These are phyloP conservation scores for Scytalidium lignicola DNA, from an alignment of 2,329 filamentous ascomycete species.

Conservation along the genomic window DNA sequence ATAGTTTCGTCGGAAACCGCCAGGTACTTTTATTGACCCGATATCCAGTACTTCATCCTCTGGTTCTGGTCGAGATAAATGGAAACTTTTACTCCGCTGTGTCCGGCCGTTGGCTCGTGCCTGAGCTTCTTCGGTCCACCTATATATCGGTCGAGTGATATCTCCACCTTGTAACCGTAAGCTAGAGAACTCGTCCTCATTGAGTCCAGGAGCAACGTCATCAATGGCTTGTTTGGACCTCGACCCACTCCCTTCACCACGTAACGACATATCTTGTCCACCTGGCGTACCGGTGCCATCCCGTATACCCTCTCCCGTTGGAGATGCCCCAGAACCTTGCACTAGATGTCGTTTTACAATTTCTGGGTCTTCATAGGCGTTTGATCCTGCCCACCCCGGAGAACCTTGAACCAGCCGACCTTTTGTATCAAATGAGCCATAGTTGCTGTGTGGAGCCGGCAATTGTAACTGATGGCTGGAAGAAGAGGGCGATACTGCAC, in stretches of 20 bases:
- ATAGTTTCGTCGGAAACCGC: conserved; percentile 89
- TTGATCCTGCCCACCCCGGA: conserved; percentile 41
- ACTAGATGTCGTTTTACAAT: conserved; percentile 88
- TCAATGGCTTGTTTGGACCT: conserved; percentile 26
- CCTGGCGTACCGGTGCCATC: conserved; percentile 15
- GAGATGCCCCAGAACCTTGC: conserved; percentile 53
- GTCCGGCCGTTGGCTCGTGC: conserved; percentile 54
- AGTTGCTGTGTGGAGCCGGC: conserved; percentile 60
- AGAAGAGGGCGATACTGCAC: conserved; percentile 53
- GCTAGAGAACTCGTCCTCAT: conserved; percentile 87
- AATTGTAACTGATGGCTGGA: conserved; percentile 32
- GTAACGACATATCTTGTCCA: conserved; percentile 31
- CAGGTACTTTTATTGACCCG: conserved; percentile 84
- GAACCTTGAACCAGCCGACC: conserved; percentile 35
- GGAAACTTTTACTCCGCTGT: conserved; percentile 85
- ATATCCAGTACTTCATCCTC: conserved; percentile 81
- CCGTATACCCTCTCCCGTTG: conserved; percentile 10
- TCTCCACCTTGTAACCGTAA: conserved; percentile 89
- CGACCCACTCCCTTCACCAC: conserved; percentile 27
- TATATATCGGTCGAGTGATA: conserved; percentile 90
- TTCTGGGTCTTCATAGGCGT: conserved; percentile 80
- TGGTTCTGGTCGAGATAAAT: conserved; percentile 68
- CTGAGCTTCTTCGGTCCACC: conserved; percentile 89
- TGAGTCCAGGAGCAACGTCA: conserved; percentile 31
- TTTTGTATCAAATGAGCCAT: conserved; percentile 78